Base-by-base conservation (phyloP, 768 basidiomycete species). In the Suillus occidentalis region DNA sequence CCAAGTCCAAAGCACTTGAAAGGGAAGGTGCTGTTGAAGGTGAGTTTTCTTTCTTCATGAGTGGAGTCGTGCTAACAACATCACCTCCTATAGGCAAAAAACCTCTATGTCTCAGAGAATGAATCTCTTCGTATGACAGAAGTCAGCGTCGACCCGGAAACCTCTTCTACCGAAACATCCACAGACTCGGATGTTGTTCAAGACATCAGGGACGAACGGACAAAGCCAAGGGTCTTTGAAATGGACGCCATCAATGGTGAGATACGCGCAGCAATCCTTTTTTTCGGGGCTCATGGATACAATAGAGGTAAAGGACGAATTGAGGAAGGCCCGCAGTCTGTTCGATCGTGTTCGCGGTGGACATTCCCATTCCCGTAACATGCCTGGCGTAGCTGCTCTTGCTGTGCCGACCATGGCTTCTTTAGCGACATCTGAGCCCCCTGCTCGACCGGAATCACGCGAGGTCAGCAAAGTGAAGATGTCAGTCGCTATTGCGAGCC, bases 1-100 rank as follows among this genome's bases (percentile, higher is more conserved):
- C n/a, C n/a, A n/a, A n/a, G n/a, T n/a, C 96, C 96, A 0, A 89
- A 94, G 60, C 85, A 89, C 22, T 80, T 99, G 57, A 90, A 86
- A 73, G 83, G 87, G 6, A 87, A 86, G 66, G 83, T 97, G n/a
- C 73, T 97, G 42, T 77, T 99, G 65, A 99, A 99, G 83, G 92
- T 89, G 37, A 55, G 80, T 75, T 6, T 18, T 58, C 4, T 4
- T 13, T 39, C 13, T 12, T 39, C 25, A 50, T 28, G 10, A 20
- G 36, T 31, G n/a, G 20, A 62, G 42, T 22, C 47, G 47, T 16
- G 18, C 57, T 70, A 36, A 62, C 25, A 52, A 28, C 16, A 47
- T 49, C 6, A 56, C 61, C 52, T 10, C 57, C 65, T 5, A 50
- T 75, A 91, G 89, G 85, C 92, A 3, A 95, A 94, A 81, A 92